Conservation (phyloP, 1,284 basidiomycete species). For the Ustilago cynodontis region DNA sequence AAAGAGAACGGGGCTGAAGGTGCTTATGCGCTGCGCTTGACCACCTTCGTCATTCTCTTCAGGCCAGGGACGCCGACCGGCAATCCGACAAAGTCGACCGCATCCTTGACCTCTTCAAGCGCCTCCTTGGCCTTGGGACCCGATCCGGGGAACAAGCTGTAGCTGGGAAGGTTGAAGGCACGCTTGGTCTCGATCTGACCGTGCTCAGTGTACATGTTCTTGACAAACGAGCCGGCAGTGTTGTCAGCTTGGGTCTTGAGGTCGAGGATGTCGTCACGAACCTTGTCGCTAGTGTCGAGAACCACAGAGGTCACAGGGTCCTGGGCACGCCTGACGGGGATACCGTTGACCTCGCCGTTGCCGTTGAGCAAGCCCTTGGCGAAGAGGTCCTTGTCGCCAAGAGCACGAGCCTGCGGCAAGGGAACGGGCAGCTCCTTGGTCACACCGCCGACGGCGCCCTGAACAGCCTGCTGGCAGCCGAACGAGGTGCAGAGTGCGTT, state of each 20-base stretch:
- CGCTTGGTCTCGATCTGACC: conserved; percentile 24
- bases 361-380: conserved; percentile 26
- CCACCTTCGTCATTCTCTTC: conserved; percentile 38
- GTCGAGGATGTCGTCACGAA: conserved; percentile 22
- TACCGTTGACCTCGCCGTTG: conserved; percentile 14
- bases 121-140: conserved; percentile 36
- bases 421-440: conserved; percentile 23
- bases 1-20: background rate
- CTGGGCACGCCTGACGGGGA: conserved; percentile 33
- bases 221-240: conserved; percentile 35
- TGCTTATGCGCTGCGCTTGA: conserved; percentile 18
- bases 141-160: conserved; percentile 31
- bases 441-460: conserved; percentile 10
- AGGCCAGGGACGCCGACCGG: conserved; percentile 29
- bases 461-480: conserved; percentile 16
- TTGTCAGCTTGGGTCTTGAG: conserved; percentile 30
- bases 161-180: conserved; percentile 21
- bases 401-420: conserved; percentile 9
- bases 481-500: conserved; percentile 33
- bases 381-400: conserved; percentile 35
- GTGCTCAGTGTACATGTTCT: conserved; percentile 46
- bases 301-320: conserved; percentile 16
- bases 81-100: conserved; percentile 29
- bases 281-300: conserved; percentile 33
- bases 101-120: conserved; percentile 12